Evolutionary conservation across 495 filamentous ascomycete species (phyloP).

Genomic region (Oidiodendron maius): DNA sequence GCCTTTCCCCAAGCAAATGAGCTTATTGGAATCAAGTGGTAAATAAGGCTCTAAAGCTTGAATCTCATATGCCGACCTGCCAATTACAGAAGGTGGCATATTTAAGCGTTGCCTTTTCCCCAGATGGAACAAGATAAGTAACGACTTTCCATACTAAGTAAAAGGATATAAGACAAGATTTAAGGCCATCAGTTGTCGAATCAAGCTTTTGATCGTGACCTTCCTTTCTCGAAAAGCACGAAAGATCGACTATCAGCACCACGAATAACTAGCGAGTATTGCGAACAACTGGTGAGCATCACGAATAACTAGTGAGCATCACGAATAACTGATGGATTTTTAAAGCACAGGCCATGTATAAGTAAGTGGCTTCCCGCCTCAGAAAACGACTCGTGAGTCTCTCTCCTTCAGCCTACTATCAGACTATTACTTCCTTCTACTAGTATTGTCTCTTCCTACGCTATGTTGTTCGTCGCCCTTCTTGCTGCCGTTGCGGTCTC

Average conservation of each 20-base stretch:
- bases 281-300: too few species aligned
- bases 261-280: too few species aligned
- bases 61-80: conserved; percentile 8
- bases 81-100: conserved; percentile 8
- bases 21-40: conserved; percentile 4
- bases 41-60: conserved; percentile 9
- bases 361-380: conserved; percentile 7
- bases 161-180: neutral
- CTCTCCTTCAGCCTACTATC: conserved; percentile 8
- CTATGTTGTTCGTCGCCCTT: conserved; percentile 10
- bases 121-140: conserved; percentile 5
- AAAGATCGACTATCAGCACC: conserved; percentile 6
- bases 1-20: neutral
- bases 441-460: conserved; percentile 8
- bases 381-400: neutral
- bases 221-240: conserved; percentile 8
- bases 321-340: neutral
- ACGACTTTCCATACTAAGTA: conserved; percentile 6
- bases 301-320: conserved; percentile 2
- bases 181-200: neutral
- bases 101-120: conserved; percentile 3
- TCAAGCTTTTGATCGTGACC: conserved; percentile 11
- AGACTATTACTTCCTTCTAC: conserved; percentile 3
- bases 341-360: conserved; percentile 7
- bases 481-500: conserved; percentile 10